phyloP scores from a whole-genome alignment of 768 basidiomycete genomes.

The Exidia glandulosa region DNA sequence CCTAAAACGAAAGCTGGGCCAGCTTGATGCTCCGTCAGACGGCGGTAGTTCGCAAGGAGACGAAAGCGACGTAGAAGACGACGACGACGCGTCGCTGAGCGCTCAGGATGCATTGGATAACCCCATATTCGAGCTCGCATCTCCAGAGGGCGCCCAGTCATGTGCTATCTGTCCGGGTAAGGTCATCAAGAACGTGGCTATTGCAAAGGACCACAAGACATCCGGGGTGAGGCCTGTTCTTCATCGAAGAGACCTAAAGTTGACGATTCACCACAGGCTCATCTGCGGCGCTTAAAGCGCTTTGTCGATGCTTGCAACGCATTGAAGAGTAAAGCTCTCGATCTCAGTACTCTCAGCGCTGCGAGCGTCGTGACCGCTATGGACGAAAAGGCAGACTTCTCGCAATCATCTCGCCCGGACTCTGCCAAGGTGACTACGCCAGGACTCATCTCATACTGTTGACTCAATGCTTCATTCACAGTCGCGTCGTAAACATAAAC shows the following conservation, averaged over 20 bases:
- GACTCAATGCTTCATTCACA: background rate
- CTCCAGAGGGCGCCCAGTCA: constrained; percentile 42
- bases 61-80: constrained; percentile 17
- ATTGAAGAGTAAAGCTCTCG: background rate
- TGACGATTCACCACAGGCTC: constrained; percentile 2
- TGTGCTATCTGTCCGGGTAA: constrained; percentile 69
- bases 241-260: too few species aligned
- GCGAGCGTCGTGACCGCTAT: constrained; percentile 1
- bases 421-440: background rate
- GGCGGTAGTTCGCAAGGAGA: too few species aligned
- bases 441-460: too few species aligned
- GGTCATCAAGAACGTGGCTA: constrained; percentile 45
- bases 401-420: background rate
- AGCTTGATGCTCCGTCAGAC: constrained; percentile 6
- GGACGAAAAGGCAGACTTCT: background rate
- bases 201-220: constrained; percentile 45
- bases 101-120: constrained; percentile 50
- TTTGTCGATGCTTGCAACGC: background rate
- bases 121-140: constrained; percentile 49
- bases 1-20: background rate
- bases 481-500: background rate
- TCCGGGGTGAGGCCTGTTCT: constrained; percentile 36
- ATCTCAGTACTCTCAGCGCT: background rate
- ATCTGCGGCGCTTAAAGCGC: constrained; percentile 3
- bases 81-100: constrained; percentile 35